phyloP scores from a whole-genome alignment of 352 stramenopile genomes.

The Globisporangium okanoganense region DNA sequence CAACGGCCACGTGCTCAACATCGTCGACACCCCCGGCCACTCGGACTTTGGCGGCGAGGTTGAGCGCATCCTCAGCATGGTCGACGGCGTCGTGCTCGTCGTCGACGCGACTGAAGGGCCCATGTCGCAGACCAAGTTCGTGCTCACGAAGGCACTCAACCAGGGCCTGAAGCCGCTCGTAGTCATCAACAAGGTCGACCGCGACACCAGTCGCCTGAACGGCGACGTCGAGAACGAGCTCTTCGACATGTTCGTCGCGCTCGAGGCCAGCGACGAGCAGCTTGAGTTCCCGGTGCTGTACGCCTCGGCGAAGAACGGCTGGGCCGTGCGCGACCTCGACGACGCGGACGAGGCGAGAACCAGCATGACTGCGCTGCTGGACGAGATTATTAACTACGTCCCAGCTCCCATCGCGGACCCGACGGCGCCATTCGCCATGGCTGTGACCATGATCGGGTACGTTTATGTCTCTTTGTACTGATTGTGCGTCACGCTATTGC shows the following conservation, averaged over 20 bases:
- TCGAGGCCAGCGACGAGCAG: slow-evolving; percentile 93
- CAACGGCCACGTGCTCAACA: slow-evolving; percentile 93
- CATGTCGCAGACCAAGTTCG: slow-evolving; percentile 99
- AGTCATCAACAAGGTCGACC: slow-evolving; percentile 99
- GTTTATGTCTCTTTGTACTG: slow-evolving; percentile 5
- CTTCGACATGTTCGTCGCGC: slow-evolving; percentile 95
- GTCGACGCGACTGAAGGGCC: slow-evolving; percentile 96
- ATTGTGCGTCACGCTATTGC: not conserved
- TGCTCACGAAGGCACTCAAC: slow-evolving; percentile 95
- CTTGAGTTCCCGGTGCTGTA: slow-evolving; percentile 97
- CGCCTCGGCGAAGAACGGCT: slow-evolving; percentile 94
- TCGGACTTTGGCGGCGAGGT: slow-evolving; percentile 99
- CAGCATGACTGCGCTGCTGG: slow-evolving; percentile 95
- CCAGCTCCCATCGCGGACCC: slow-evolving; percentile 83
- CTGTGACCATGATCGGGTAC: slow-evolving; percentile 94
- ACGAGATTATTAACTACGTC: slow-evolving; percentile 95
- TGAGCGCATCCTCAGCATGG: slow-evolving; percentile 96
- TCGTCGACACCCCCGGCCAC: slow-evolving; percentile 98
- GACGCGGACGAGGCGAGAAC: slow-evolving; percentile 47
- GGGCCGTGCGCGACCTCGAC: slow-evolving; percentile 91
- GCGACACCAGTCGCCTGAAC: slow-evolving; percentile 87
- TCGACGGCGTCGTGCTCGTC: slow-evolving; percentile 96
- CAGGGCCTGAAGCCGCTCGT: slow-evolving; percentile 93
- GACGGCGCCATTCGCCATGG: slow-evolving; percentile 90
- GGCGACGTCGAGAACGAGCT: slow-evolving; percentile 96